Evolutionary conservation across 306 rosid species (phyloP).

Genomic region (Glycyrrhiza uralensis): DNA sequence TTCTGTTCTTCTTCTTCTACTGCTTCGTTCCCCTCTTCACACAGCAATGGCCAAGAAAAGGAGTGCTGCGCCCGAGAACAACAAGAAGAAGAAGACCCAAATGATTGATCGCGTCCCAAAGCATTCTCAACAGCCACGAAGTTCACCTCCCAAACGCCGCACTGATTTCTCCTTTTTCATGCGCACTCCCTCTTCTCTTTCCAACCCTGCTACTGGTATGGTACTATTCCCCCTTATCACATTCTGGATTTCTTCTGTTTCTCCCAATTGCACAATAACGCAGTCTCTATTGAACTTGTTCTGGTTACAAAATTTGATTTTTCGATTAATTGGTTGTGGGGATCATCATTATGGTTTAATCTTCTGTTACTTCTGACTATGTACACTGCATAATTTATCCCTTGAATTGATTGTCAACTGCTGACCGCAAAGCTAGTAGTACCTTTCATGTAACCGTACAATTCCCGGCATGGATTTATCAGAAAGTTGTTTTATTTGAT

Average conservation of each 20-base stretch:
- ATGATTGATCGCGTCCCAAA: conserved; percentile 35
- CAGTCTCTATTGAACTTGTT: neutral
- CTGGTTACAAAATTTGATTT: neutral
- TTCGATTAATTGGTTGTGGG: conserved; percentile 1
- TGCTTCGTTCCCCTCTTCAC: neutral
- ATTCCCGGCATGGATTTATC: neutral
- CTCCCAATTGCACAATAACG: neutral
- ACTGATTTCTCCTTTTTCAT: conserved; percentile 41
- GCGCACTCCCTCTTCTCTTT: conserved; percentile 19
- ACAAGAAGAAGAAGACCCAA: conserved; percentile 11
- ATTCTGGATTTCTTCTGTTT: neutral
- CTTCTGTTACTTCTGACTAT: neutral
- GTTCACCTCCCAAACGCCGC: conserved; percentile 66
- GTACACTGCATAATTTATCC: neutral
- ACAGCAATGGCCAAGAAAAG: conserved; percentile 54
- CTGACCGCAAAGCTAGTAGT: neutral
- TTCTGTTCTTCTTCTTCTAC: neutral
- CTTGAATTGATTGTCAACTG: neutral
- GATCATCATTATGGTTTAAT: neutral
- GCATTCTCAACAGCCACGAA: conserved; percentile 63
- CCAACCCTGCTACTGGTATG: conserved; percentile 24
- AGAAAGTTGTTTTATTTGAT: neutral
- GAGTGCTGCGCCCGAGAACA: conserved; percentile 23
- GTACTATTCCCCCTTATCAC: neutral
- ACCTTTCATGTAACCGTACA: neutral